Percentiles rank a stretch among this genome's conserved stretches.
phyloP scores from a whole-genome alignment of 805 yeast genomes.

The Cyberlindnera maclurae region DNA sequence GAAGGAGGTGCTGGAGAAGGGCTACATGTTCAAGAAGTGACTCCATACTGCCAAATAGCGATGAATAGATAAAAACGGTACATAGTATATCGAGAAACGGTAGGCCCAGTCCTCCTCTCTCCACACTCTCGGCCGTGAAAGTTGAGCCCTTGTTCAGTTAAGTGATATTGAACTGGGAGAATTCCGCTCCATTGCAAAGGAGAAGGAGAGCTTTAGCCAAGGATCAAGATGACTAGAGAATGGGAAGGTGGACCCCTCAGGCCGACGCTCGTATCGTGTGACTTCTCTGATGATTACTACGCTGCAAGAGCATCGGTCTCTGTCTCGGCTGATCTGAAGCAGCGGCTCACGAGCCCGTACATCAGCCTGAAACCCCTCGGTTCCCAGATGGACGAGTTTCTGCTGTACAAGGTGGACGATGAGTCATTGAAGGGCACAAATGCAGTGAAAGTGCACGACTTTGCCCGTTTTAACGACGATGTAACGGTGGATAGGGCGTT shows the following conservation, averaged over 20 bases:
- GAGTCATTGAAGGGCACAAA: slow-evolving; percentile 1
- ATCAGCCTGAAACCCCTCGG: slow-evolving; percentile 18
- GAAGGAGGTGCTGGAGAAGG: slow-evolving; percentile 68
- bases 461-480: slow-evolving; percentile 11
- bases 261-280: slow-evolving; percentile 1
- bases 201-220: too few relatives aligned
- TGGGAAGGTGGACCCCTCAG: neutral
- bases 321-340: slow-evolving; percentile 5
- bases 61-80: neutral
- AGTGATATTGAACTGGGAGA: too few relatives aligned
- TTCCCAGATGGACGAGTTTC: slow-evolving; percentile 8
- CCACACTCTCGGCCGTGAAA: too few relatives aligned
- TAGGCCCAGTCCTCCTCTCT: too few relatives aligned
- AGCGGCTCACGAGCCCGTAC: slow-evolving; percentile 1
- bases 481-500: slow-evolving; percentile 18
- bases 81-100: neutral
- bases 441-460: slow-evolving; percentile 6
- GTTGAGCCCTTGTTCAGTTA: too few relatives aligned
- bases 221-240: slow-evolving; percentile 1
- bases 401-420: slow-evolving; percentile 5
- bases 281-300: slow-evolving; percentile 7
- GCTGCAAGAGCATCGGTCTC: slow-evolving; percentile 2
- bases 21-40: slow-evolving; percentile 32
- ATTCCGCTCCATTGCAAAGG: too few relatives aligned
- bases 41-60: neutral